Percentiles rank a stretch among this genome's conserved stretches.
Conservation (phyloP, 495 filamentous ascomycete genomes). For the Gamarada debralockiae region DNA sequence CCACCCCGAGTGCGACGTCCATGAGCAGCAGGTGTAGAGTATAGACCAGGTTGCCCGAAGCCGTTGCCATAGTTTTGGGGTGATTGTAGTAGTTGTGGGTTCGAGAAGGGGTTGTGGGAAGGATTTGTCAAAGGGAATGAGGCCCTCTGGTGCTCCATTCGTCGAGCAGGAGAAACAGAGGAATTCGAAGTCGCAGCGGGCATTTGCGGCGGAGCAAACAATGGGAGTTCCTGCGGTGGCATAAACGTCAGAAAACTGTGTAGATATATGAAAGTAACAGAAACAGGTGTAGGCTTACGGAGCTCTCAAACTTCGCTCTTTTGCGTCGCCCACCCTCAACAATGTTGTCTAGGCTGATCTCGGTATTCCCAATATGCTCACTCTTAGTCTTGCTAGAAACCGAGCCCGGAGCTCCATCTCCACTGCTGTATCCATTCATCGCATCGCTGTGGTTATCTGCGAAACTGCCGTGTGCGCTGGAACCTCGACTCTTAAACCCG, state of each 20-base stretch:
- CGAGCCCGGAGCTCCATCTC: conserved; percentile 70
- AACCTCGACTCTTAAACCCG: conserved; percentile 61
- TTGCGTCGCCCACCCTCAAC: conserved; percentile 94
- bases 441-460: conserved; percentile 59
- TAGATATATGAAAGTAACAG: conserved; percentile 75
- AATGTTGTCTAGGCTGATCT: conserved; percentile 97
- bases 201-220: conserved; percentile 92
- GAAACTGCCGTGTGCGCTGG: conserved; percentile 61
- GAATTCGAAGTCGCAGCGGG: conserved; percentile 83
- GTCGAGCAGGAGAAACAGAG: conserved; percentile 88
- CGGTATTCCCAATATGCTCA: conserved; percentile 85
- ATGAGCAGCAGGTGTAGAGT: conserved; percentile 55
- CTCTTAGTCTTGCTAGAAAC: conserved; percentile 67
- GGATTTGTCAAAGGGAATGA: conserved; percentile 67
- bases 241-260: conserved; percentile 11
- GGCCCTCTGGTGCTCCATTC: conserved; percentile 48
- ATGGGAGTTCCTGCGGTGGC: conserved; percentile 77
- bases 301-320: conserved; percentile 95
- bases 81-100: conserved; percentile 69
- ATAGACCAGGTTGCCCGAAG: conserved; percentile 38
- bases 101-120: conserved; percentile 69
- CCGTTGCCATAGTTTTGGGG: conserved; percentile 67
- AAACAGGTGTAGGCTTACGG: conserved; percentile 62
- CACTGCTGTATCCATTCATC: conserved; percentile 71
- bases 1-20: conserved; percentile 65